phyloP scores from a whole-genome alignment of 116 monocot genomes.

The Dioscorea cayenensis region DNA sequence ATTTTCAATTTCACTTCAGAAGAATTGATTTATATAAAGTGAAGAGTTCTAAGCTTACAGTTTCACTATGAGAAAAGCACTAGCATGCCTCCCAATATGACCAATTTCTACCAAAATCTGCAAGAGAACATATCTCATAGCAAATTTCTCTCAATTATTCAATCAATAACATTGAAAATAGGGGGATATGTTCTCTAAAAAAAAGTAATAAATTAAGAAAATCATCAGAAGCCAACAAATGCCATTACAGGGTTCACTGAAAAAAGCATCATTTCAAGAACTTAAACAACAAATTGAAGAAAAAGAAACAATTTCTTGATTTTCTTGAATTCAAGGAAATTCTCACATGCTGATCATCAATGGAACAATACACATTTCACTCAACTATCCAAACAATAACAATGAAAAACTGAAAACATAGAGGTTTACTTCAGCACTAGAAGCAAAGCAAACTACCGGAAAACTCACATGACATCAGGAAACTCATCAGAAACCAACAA shows the following conservation, averaged over 20 bases:
- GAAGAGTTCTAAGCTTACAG: slow-evolving; percentile 35
- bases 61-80: slow-evolving; percentile 92
- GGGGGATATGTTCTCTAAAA: no score
- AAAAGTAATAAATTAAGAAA: background rate
- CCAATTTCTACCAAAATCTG: slow-evolving; percentile 98
- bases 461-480: background rate
- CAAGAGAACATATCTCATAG: background rate
- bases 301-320: background rate
- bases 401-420: slow-evolving; percentile 9
- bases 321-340: background rate
- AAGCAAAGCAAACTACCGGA: no score
- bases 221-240: background rate
- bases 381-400: no score
- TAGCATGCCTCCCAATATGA: slow-evolving; percentile 94
- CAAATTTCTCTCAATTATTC: no score
- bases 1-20: background rate
- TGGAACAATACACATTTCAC: no score
- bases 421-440: no score
- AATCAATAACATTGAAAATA: no score
- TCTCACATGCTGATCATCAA: slow-evolving; percentile 57
- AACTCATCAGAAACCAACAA: background rate
- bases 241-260: background rate
- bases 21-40: background rate
- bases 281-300: background rate
- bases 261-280: background rate